These are phyloP conservation scores for Clavariopsis aquatica DNA, from an alignment of 495 filamentous ascomycete genomes.

Conservation along the genomic window DNA sequence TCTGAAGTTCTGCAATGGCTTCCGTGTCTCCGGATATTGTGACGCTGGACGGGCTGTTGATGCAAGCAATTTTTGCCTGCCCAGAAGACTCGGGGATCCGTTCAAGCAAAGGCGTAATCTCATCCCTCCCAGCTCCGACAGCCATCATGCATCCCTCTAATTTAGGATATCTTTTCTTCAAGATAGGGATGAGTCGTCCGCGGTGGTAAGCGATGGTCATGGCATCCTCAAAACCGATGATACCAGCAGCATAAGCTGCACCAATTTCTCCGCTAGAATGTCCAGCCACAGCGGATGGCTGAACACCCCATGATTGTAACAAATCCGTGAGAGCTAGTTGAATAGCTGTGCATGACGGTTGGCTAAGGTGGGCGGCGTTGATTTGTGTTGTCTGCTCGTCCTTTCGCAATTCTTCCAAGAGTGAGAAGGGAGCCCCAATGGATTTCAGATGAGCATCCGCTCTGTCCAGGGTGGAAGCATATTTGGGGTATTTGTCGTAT, in stretches of 20 bases:
- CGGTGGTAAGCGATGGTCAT: conserved; percentile 49
- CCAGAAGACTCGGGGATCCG: conserved; percentile 22
- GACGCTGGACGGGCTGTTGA: conserved; percentile 44
- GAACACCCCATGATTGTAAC: conserved; percentile 40
- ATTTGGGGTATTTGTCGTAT: conserved; percentile 16
- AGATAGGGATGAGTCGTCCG: conserved; percentile 24
- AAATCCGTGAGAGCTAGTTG: conserved; percentile 38
- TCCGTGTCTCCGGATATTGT: conserved; percentile 45
- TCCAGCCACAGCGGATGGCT: conserved; percentile 51
- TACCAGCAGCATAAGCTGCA: conserved; percentile 61
- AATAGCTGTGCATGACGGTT: conserved; percentile 37
- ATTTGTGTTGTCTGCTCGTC: conserved; percentile 24
- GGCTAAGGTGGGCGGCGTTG: conserved; percentile 20
- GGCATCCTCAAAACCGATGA: conserved; percentile 50
- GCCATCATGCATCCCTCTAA: conserved; percentile 38
- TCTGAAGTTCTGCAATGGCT: conserved; percentile 44
- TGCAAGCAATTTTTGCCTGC: conserved; percentile 39
- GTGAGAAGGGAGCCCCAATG: conserved; percentile 32
- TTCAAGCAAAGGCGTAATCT: conserved; percentile 20
- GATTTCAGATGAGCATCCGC: conserved; percentile 2
- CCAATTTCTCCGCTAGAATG: conserved; percentile 67
- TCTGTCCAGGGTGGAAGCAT: conserved; percentile 5
- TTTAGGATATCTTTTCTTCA: conserved; percentile 3
- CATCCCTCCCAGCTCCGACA: conserved; percentile 10
- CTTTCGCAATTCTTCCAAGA: conserved; percentile 20